Conservation (phyloP, 2,329 filamentous ascomycete species). For the Phyllosticta citriasiana region DNA sequence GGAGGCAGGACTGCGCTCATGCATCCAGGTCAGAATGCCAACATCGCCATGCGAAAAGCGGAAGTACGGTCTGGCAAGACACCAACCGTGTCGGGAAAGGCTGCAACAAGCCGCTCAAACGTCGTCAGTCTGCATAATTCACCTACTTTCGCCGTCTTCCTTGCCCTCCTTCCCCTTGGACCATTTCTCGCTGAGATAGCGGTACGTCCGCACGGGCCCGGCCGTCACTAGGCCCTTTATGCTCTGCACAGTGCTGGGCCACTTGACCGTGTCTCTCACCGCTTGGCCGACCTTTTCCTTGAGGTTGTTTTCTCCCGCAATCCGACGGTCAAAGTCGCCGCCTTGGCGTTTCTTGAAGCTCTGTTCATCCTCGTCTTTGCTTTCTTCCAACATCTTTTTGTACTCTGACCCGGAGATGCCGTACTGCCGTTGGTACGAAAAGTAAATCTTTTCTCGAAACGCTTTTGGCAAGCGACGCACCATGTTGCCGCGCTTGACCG, state of each 20-base stretch:
- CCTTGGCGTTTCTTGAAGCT: constrained; percentile 65
- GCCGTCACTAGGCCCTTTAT: constrained; percentile 75
- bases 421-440: constrained; percentile 87
- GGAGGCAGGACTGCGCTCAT: not conserved
- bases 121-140: not conserved
- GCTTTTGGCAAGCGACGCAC: constrained; percentile 77
- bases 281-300: constrained; percentile 60
- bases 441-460: constrained; percentile 86
- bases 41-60: not conserved
- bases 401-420: constrained; percentile 77
- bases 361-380: constrained; percentile 54
- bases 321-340: constrained; percentile 75
- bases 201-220: constrained; percentile 57
- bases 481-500: constrained; percentile 86
- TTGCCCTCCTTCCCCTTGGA: constrained; percentile 24
- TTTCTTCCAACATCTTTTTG: constrained; percentile 70
- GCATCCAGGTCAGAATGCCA: not conserved
- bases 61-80: not conserved
- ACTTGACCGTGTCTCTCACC: constrained; percentile 79
- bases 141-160: constrained; percentile 4
- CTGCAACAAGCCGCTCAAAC: not conserved
- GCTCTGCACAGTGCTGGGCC: constrained; percentile 84
- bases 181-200: constrained; percentile 74
- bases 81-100: not conserved
- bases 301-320: constrained; percentile 66